Base-by-base conservation (phyloP, 495 filamentous ascomycete genomes). In the Daldinia grandis region DNA sequence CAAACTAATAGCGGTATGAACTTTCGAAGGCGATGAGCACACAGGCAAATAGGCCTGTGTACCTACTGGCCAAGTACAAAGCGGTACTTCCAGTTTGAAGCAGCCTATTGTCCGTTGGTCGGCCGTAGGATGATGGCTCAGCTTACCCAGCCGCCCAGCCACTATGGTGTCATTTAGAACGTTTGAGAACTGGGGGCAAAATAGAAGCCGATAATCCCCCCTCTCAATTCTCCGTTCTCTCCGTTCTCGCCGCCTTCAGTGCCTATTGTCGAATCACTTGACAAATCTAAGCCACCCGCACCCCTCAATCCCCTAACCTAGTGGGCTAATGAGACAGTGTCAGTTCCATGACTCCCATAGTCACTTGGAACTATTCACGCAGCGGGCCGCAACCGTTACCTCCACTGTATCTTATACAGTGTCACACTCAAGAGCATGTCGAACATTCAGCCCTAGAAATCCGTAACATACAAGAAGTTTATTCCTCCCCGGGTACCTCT, bases 361-460 rank as follows among this genome's bases (percentile, higher is more conserved):
- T 68, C 64, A 64, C 49, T 64, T 54, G 63, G 8, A 55, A 64
- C 64, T 64, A 55, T 64, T 60, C 69, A 72, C 58, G 69, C 64
- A 61, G 33, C 69, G 56, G 56, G 14, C 68, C 62, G 68, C 63
- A 10, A 56, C 54, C 19, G 51, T 60, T 25, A 57, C 40, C 30
- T 27, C 50, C 60, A 72, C 47, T 30, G 64, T 60, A 56, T 21
- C 64, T 40, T 35, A 60, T 67, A 71, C 64, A 54, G 64, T 67
- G 58, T 68, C 64, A 47, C 60, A 60, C 30, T 31, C 50, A 50
- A 35, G 47, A 54, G 21, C 21, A 68, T 65, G 59, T 68, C 56
- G 49, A 67, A n/a, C 55, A 68, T 64, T 67, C 69, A 68, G 69
- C 64, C 64, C 69, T 67, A 67, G 69, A 72, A 62, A 67, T 31